phyloP scores from a whole-genome alignment of 2,329 filamentous ascomycete species.

The Dactylellina cionopaga region DNA sequence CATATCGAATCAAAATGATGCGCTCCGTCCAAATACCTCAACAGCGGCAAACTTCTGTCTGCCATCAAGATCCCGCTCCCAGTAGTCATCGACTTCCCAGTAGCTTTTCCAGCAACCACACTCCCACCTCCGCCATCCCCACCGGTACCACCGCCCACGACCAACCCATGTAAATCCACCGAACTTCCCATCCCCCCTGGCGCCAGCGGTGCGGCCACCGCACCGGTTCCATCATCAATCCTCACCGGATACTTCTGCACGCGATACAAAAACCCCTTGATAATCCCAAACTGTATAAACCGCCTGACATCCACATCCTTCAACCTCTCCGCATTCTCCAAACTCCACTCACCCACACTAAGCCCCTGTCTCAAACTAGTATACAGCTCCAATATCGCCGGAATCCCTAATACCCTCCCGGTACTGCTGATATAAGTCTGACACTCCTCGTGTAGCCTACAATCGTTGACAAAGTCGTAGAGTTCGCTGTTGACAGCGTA shows the following conservation, averaged over 20 bases:
- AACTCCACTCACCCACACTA: conserved; percentile 86
- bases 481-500: conserved; percentile 86
- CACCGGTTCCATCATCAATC: conserved; percentile 59
- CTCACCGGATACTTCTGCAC: conserved; percentile 89
- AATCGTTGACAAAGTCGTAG: conserved; percentile 78
- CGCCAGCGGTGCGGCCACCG: conserved; percentile 5
- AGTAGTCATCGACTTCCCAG: conserved; percentile 50
- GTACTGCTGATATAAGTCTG: conserved; percentile 76
- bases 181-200: conserved; percentile 18
- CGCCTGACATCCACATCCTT: conserved; percentile 85
- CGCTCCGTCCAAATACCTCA: conserved; percentile 76
- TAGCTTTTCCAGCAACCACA: conserved; percentile 57
- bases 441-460: conserved; percentile 84
- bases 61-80: conserved; percentile 58
- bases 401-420: conserved; percentile 37
- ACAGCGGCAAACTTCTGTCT: conserved; percentile 65
- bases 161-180: conserved; percentile 30
- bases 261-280: conserved; percentile 92
- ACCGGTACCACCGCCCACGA: background rate
- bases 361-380: conserved; percentile 83
- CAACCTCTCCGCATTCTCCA: conserved; percentile 76
- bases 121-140: conserved; percentile 52
- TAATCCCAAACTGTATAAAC: conserved; percentile 93
- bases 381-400: conserved; percentile 80
- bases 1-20: conserved; percentile 86